phyloP scores from a whole-genome alignment of 176 grass and related monocot species.

The Avena atlantica region DNA sequence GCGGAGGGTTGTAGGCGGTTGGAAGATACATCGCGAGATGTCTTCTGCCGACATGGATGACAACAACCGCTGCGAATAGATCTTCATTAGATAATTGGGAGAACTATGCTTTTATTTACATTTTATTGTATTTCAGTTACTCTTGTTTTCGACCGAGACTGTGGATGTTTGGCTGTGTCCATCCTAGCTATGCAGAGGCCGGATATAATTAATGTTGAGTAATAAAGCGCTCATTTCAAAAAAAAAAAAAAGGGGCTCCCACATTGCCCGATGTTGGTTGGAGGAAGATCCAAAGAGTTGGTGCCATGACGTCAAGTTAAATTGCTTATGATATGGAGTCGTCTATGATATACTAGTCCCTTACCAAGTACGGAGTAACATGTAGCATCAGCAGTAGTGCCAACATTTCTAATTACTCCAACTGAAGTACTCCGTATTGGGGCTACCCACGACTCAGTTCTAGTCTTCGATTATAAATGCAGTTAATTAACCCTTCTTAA shows the following conservation, averaged over 20 bases:
- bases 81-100: too few species aligned
- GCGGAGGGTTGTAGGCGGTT: too few species aligned
- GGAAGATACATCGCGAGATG: too few species aligned
- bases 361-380: slow-evolving; percentile 44
- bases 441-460: slow-evolving; percentile 1
- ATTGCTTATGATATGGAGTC: background rate
- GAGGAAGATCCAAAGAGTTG: slow-evolving; percentile 37
- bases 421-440: background rate
- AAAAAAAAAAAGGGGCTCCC: background rate
- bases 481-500: slow-evolving; percentile 7
- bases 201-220: too few species aligned
- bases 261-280: slow-evolving; percentile 32
- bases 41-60: too few species aligned
- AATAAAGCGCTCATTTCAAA: too few species aligned
- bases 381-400: slow-evolving; percentile 22
- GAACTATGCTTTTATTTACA: too few species aligned
- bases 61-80: too few species aligned
- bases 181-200: too few species aligned
- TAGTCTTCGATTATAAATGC: background rate
- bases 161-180: too few species aligned
- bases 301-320: slow-evolving; percentile 28
- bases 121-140: too few species aligned
- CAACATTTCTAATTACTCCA: slow-evolving; percentile 8
- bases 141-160: too few species aligned
- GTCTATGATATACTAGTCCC: slow-evolving; percentile 36